Conservation (phyloP, 768 basidiomycete genomes). For the Pluteus cervinus region DNA sequence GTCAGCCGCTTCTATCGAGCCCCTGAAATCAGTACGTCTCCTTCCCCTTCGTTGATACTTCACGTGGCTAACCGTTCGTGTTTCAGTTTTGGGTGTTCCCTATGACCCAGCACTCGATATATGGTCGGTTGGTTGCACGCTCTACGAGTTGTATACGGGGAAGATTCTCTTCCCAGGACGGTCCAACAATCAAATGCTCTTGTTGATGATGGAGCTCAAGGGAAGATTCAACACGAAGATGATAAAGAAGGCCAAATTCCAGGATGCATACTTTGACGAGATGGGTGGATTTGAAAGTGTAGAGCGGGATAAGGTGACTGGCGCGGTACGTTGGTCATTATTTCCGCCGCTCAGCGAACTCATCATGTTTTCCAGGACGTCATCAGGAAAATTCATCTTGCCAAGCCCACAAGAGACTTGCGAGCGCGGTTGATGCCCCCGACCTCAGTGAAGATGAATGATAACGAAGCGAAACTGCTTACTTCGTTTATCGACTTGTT, state of each 20-base stretch:
- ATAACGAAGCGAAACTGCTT: slow-evolving; percentile 82
- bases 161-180: slow-evolving; percentile 97
- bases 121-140: slow-evolving; percentile 96
- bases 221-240: slow-evolving; percentile 90
- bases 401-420: slow-evolving; percentile 79
- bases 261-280: slow-evolving; percentile 90
- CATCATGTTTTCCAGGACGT: slow-evolving; percentile 51
- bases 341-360: slow-evolving; percentile 8
- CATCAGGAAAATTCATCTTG: slow-evolving; percentile 73
- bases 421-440: slow-evolving; percentile 78
- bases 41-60: too few relatives aligned
- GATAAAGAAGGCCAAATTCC: slow-evolving; percentile 93
- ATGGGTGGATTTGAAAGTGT: slow-evolving; percentile 80
- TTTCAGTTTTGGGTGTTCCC: slow-evolving; percentile 84
- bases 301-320: slow-evolving; percentile 80
- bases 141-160: slow-evolving; percentile 94
- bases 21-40: slow-evolving; percentile 87
- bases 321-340: slow-evolving; percentile 52
- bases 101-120: slow-evolving; percentile 93
- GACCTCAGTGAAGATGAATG: slow-evolving; percentile 71
- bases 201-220: slow-evolving; percentile 97
- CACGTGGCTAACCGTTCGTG: too few relatives aligned
- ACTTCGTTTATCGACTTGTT: slow-evolving; percentile 82
- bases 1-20: slow-evolving; percentile 97
- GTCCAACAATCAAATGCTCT: slow-evolving; percentile 96